Percentiles rank a stretch among this genome's conserved stretches.
Evolutionary conservation across 768 basidiomycete genomes (phyloP).

Genomic region (Termitomyces sp.): DNA sequence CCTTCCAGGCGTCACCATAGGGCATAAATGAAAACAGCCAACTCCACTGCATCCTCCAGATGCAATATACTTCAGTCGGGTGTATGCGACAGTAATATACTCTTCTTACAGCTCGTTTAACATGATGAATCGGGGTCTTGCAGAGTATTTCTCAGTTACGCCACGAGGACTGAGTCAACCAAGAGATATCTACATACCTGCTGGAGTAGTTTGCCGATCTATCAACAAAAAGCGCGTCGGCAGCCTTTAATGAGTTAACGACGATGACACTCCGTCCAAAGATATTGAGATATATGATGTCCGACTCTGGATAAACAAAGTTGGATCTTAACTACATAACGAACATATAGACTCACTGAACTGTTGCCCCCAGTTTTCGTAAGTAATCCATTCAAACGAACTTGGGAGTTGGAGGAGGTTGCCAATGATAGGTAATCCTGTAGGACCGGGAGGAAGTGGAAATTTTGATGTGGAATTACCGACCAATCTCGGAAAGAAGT

Average conservation of each 20-base stretch:
- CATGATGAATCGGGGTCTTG: slow-evolving; percentile 28
- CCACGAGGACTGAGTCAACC: background rate
- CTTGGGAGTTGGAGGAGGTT: slow-evolving; percentile 37
- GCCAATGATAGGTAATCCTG: slow-evolving; percentile 34
- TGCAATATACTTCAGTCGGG: background rate
- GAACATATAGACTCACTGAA: slow-evolving; percentile 22
- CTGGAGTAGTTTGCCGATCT: slow-evolving; percentile 19
- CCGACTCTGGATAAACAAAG: slow-evolving; percentile 11
- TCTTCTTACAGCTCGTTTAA: slow-evolving; percentile 14
- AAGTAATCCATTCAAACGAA: slow-evolving; percentile 31
- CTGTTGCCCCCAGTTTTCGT: slow-evolving; percentile 36
- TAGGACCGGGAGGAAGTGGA: slow-evolving; percentile 40
- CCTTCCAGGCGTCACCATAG: slow-evolving; percentile 13
- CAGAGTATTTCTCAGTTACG: background rate
- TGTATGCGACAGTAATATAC: background rate
- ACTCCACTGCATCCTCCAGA: slow-evolving; percentile 15
- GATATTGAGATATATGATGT: slow-evolving; percentile 21
- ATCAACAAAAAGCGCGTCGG: slow-evolving; percentile 21
- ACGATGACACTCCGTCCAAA: slow-evolving; percentile 19
- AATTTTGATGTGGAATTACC: too few species aligned
- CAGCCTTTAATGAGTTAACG: slow-evolving; percentile 18
- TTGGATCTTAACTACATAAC: background rate
- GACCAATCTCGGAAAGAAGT: background rate
- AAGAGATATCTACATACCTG: slow-evolving; percentile 11
- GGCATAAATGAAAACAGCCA: slow-evolving; percentile 13